Evolutionary conservation across 352 stramenopile genomes (phyloP).

Genomic region (Sclerospora graminicola): DNA sequence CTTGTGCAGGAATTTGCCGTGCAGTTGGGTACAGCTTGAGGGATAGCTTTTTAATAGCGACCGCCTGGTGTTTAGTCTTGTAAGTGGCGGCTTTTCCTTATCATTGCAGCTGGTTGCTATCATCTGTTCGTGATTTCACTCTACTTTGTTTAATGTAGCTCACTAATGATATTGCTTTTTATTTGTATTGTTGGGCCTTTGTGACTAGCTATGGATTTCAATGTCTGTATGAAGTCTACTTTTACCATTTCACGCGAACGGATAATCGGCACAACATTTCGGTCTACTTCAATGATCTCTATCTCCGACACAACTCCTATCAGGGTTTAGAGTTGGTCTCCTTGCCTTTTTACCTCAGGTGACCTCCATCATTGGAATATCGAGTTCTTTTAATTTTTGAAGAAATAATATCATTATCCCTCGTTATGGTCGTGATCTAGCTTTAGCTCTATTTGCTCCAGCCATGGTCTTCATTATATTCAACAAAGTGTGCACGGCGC

Average conservation of each 20-base stretch:
- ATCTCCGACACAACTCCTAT: constrained; percentile 86
- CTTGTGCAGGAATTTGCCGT: constrained; percentile 34
- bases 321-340: no score
- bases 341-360: constrained; percentile 82
- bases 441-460: constrained; percentile 93
- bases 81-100: no score
- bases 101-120: constrained; percentile 85
- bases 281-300: constrained; percentile 99
- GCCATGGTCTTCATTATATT: constrained; percentile 99
- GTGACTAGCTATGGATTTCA: constrained; percentile 70
- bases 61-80: no score
- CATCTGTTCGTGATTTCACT: no score
- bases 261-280: constrained; percentile 99
- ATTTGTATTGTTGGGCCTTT: not conserved
- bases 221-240: no score
- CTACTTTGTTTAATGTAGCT: no score
- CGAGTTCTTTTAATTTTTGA: no score
- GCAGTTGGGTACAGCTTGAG: constrained; percentile 34
- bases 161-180: no score
- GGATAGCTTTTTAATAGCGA: constrained; percentile 46
- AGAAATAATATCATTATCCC: no score
- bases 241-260: no score
- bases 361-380: constrained; percentile 67
- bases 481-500: no score
- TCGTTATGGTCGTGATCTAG: constrained; percentile 74